Base-by-base conservation (phyloP, 2,329 filamentous ascomycete genomes). In the Alternaria ethzedia region DNA sequence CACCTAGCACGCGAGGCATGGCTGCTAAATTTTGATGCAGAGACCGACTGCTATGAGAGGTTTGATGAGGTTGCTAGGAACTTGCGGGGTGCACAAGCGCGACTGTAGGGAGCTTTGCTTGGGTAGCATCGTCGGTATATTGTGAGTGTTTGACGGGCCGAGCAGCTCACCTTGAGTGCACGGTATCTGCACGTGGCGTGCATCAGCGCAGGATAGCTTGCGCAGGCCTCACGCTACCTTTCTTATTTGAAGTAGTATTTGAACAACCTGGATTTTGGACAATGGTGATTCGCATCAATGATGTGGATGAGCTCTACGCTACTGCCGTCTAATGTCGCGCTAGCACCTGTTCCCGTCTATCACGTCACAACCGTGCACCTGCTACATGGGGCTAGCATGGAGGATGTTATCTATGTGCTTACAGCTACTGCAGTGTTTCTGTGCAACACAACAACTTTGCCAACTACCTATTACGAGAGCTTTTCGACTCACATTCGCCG, bases 21-120 rank as follows among this genome's bases (percentile, higher is more conserved):
- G 74, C 45, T 78, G 56, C 61, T 78, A 17, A 68, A 73, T 52
- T 75, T 75, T 50, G 75, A 79, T 59, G 73, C 74, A 5, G 75
- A 78, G 54, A 66, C 67, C 13, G 74, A 78, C 61, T 70, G 66
- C 32, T 76, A 78, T 41, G 65, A 79, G 43, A 75, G 78, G 25
- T 78, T 68, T 57, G 50, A 66, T 1, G 66, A 73, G 3, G 63
- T 75, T 21, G 63, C 61, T 13, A 66, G 54, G 25, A 51, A 59
- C 3, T 47, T 76, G 47, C 59, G 65, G 21, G 54, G 58, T 36
- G 58, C 46, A 32, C 43, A 52, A 20, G 61, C 64, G 26, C 65
- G 57, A 20, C 57, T 71, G 36, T 70, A 71, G 54, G 41, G 8
- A 46, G n/a, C 51, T 32, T 30, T 12, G 44, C 45, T 28, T 25